Evolutionary conservation across 345 rosid genomes (phyloP).

Genomic region (Eutrema yunnanense): DNA sequence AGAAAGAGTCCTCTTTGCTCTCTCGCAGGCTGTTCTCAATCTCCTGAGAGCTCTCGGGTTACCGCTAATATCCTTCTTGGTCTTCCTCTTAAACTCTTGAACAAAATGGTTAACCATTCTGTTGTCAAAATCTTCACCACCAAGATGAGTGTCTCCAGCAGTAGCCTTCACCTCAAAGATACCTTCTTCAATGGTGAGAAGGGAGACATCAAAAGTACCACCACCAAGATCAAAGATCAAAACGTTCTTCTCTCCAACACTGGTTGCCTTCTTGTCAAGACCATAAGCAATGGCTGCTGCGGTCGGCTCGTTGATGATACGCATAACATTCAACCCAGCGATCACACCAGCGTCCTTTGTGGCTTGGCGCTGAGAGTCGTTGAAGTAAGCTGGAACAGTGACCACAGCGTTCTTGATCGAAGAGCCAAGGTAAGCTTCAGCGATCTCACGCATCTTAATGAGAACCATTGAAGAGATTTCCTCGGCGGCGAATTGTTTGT

Average conservation of each 20-base stretch:
- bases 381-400: neutral
- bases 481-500: neutral
- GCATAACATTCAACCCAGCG: neutral
- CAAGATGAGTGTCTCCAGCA: neutral
- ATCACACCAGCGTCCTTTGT: neutral
- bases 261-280: neutral
- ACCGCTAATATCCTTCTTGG: neutral
- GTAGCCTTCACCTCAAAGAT: neutral
- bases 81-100: neutral
- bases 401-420: neutral
- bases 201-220: neutral
- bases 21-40: neutral
- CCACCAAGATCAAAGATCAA: neutral
- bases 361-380: neutral
- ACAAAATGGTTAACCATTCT: neutral
- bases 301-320: neutral
- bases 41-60: neutral
- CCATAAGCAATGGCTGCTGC: neutral
- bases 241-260: neutral
- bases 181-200: neutral
- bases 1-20: too few species aligned
- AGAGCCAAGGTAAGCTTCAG: neutral
- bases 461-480: neutral
- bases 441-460: neutral
- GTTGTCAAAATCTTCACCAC: neutral